Evolutionary conservation across 495 filamentous ascomycete genomes (phyloP).

Genomic region (Penicillium argentinense): DNA sequence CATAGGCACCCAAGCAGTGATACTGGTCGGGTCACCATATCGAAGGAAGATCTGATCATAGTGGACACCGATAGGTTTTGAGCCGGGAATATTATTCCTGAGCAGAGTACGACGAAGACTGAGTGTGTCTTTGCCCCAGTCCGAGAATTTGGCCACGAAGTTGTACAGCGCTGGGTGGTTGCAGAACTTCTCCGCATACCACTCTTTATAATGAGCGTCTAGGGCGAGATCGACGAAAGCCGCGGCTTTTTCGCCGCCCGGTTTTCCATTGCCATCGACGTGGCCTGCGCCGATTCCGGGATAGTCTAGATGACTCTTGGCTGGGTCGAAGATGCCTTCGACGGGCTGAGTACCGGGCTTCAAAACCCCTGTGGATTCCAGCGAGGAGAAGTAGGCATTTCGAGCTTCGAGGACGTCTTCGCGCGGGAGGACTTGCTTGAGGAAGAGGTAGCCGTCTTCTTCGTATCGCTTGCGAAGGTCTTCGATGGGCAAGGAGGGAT

Average conservation of each 20-base stretch:
- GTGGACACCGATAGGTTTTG: conserved; percentile 61
- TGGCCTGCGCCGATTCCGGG: conserved; percentile 59
- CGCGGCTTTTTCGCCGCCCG: conserved; percentile 42
- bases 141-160: conserved; percentile 53
- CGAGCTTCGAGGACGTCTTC: conserved; percentile 56
- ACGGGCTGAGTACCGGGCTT: conserved; percentile 41
- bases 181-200: conserved; percentile 58
- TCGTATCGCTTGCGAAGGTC: conserved; percentile 52
- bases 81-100: conserved; percentile 59
- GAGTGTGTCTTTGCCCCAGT: conserved; percentile 55
- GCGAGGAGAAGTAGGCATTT: conserved; percentile 55
- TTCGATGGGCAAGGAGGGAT: conserved; percentile 35
- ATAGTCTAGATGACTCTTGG: conserved; percentile 46
- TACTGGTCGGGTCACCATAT: conserved; percentile 52
- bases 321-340: conserved; percentile 52
- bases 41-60: conserved; percentile 69
- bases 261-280: conserved; percentile 48
- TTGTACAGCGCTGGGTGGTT: conserved; percentile 51
- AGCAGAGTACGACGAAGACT: conserved; percentile 48
- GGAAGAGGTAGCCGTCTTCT: conserved; percentile 60
- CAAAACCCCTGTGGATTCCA: conserved; percentile 57
- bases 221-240: conserved; percentile 56
- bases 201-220: conserved; percentile 55
- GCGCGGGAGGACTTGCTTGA: conserved; percentile 59
- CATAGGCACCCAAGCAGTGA: conserved; percentile 67